Evolutionary conservation across 1,284 basidiomycete genomes (phyloP).

Genomic region (Stereum hirsutum): DNA sequence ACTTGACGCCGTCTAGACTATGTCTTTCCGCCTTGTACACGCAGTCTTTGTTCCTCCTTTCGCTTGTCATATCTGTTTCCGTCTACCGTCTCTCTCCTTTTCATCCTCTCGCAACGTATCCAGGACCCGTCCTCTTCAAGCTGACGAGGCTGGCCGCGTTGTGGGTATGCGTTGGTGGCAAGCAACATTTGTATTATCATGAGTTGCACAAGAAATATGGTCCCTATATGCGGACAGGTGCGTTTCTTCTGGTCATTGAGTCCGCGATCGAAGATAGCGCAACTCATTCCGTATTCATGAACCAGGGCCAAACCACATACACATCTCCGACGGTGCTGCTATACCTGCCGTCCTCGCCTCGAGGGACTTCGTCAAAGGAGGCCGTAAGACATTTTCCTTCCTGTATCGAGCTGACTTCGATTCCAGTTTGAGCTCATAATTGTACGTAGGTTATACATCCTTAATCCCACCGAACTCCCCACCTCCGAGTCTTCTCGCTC

Average conservation of each 20-base stretch:
- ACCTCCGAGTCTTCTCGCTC: constrained; percentile 15
- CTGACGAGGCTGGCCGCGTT: constrained; percentile 25
- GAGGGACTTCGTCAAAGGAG: constrained; percentile 16
- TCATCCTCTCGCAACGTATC: constrained; percentile 32
- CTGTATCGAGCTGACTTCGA: neutral
- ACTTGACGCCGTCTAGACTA: neutral
- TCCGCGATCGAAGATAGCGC: neutral
- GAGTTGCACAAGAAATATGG: constrained; percentile 33
- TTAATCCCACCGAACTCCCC: neutral
- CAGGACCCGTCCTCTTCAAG: constrained; percentile 28
- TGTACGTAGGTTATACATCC: constrained; percentile 2
- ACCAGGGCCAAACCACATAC: constrained; percentile 21
- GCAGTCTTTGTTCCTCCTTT: neutral
- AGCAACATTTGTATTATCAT: constrained; percentile 24
- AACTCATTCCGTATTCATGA: neutral
- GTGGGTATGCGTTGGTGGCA: constrained; percentile 22
- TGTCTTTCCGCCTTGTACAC: neutral
- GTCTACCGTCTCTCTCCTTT: constrained; percentile 33
- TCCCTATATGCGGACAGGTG: constrained; percentile 31
- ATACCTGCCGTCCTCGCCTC: constrained; percentile 12
- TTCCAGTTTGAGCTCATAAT: neutral
- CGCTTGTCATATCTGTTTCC: constrained; percentile 22
- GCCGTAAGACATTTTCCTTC: constrained; percentile 8
- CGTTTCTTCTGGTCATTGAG: constrained; percentile 1
- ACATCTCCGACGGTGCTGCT: constrained; percentile 13